phyloP scores from a whole-genome alignment of 2,329 filamentous ascomycete genomes.

The Aspergillus pseudoglaucus region DNA sequence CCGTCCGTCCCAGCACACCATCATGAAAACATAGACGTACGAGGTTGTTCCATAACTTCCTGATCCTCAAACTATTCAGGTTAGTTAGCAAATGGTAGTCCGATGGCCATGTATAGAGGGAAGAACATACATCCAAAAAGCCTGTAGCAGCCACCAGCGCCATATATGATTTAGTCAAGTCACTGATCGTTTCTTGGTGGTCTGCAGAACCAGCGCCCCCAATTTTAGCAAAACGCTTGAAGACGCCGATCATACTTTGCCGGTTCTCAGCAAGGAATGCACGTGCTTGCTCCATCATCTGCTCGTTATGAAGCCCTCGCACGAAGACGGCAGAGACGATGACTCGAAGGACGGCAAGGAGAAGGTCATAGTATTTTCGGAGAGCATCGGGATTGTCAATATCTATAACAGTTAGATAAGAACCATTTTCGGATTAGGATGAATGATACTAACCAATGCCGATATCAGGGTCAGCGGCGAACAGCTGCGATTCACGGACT shows the following conservation, averaged over 20 bases:
- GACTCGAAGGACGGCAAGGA: slow-evolving; percentile 73
- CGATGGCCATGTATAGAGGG: not conserved
- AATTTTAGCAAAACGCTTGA: slow-evolving; percentile 82
- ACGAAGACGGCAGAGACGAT: slow-evolving; percentile 75
- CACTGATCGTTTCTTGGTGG: slow-evolving; percentile 59
- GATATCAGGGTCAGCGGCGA: slow-evolving; percentile 84
- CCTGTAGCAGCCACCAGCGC: slow-evolving; percentile 74
- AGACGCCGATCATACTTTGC: slow-evolving; percentile 75
- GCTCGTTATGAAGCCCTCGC: slow-evolving; percentile 71
- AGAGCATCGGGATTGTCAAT: slow-evolving; percentile 64
- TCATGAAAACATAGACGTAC: slow-evolving; percentile 28
- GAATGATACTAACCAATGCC: slow-evolving; percentile 54
- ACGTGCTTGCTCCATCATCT: slow-evolving; percentile 65
- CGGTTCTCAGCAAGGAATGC: slow-evolving; percentile 77
- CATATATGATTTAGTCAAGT: slow-evolving; percentile 78
- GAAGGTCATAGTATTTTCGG: slow-evolving; percentile 74
- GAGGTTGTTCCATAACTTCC: slow-evolving; percentile 25
- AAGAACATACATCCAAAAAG: slow-evolving; percentile 71
- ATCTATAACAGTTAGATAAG: slow-evolving; percentile 37
- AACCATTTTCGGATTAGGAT: not conserved
- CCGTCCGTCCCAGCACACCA: slow-evolving; percentile 4
- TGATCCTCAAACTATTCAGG: slow-evolving; percentile 38
- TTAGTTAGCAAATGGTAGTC: slow-evolving; percentile 9
- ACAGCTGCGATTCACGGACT: slow-evolving; percentile 75
- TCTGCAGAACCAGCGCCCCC: slow-evolving; percentile 45